Conservation (phyloP, 1,139 yeast genomes). For the Taphrina flavorubra region DNA sequence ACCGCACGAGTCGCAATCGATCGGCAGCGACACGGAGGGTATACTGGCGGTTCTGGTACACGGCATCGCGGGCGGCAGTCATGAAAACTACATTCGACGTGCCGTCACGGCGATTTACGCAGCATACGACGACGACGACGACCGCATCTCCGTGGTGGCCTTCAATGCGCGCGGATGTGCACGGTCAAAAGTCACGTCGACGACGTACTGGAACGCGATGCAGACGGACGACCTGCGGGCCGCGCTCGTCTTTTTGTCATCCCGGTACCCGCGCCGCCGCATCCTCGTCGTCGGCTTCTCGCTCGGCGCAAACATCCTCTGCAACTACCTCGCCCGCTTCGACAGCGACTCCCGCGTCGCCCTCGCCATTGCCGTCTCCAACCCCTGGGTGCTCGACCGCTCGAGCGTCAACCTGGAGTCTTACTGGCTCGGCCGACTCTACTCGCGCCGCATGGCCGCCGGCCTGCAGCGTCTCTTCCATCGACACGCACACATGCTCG, state of each 20-base stretch:
- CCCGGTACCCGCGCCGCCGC: constrained; percentile 70
- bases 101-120: constrained; percentile 48
- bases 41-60: constrained; percentile 78
- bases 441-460: constrained; percentile 68
- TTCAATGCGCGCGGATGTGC: constrained; percentile 87
- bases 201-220: constrained; percentile 72
- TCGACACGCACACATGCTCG: constrained; percentile 52
- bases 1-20: constrained; percentile 55
- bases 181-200: constrained; percentile 76
- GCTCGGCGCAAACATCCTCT: constrained; percentile 80
- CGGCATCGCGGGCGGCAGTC: constrained; percentile 92
- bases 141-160: constrained; percentile 60
- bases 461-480: constrained; percentile 67
- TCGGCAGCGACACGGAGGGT: constrained; percentile 53
- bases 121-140: constrained; percentile 10
- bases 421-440: constrained; percentile 68
- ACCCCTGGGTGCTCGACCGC: constrained; percentile 82
- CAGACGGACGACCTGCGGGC: constrained; percentile 76
- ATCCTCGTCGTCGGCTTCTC: constrained; percentile 82
- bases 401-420: constrained; percentile 60
- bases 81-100: constrained; percentile 82
- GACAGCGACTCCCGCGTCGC: constrained; percentile 58
- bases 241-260: constrained; percentile 60
- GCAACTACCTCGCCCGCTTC: constrained; percentile 80
- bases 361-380: constrained; percentile 71